phyloP scores from a whole-genome alignment of 805 yeast species.

The Danielia reshetovae region DNA sequence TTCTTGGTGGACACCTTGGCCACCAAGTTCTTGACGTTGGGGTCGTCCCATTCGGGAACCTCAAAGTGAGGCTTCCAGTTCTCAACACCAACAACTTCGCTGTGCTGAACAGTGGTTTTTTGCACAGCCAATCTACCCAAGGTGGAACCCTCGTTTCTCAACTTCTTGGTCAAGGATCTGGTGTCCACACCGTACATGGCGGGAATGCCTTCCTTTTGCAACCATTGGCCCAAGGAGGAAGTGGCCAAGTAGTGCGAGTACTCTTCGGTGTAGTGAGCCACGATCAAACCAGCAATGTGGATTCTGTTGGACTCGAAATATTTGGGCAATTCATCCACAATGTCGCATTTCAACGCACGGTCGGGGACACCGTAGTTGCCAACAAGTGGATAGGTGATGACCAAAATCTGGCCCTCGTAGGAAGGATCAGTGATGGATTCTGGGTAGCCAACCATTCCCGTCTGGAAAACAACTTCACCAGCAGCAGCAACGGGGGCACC shows the following conservation, averaged over 20 bases:
- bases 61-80: constrained; percentile 64
- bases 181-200: constrained; percentile 98
- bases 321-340: constrained; percentile 73
- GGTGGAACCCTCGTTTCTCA: constrained; percentile 90
- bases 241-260: constrained; percentile 91
- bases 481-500: constrained; percentile 89
- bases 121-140: constrained; percentile 82
- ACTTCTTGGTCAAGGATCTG: constrained; percentile 86
- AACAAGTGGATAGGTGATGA: constrained; percentile 92
- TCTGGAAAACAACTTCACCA: constrained; percentile 98
- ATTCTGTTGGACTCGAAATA: constrained; percentile 90
- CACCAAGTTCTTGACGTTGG: constrained; percentile 86
- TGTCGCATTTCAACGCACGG: constrained; percentile 65
- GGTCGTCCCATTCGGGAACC: constrained; percentile 88
- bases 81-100: constrained; percentile 25
- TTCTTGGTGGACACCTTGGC: constrained; percentile 80
- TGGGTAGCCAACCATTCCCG: constrained; percentile 99
- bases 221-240: constrained; percentile 91
- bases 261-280: constrained; percentile 95
- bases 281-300: constrained; percentile 95
- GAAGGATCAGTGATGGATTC: constrained; percentile 98
- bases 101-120: constrained; percentile 29
- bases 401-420: constrained; percentile 94
- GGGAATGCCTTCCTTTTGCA: constrained; percentile 85
- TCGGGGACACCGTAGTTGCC: constrained; percentile 99